Evolutionary conservation across 306 rosid species (phyloP), one percentile per base, ranked within the genome.

Genomic region (Cyclanthera cordifolia): DNA sequence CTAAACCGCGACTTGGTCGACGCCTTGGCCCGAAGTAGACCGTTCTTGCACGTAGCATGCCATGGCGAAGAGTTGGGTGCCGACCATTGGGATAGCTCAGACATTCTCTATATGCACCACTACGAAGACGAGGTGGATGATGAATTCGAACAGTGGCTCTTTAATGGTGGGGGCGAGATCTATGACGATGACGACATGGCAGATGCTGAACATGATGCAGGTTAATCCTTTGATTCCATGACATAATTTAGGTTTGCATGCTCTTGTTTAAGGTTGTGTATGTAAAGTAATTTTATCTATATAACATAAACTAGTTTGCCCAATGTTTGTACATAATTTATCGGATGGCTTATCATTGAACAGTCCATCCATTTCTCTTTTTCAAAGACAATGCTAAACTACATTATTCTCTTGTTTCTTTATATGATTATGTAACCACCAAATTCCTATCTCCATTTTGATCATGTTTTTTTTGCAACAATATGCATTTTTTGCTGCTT

Each of bases 21-120:
- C 74, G 98, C 96, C 71, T 79, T 93, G 63, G 85, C 92, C 49
- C 79, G 82, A 78, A 89, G 79, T 75, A 80, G 91, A 75, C 96
- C 96, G 0, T 83, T 89, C 82, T 79, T 93, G 89, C 90, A 79
- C 17, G 95, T 93, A 71, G 88, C 85, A 25, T 79, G 88, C 84
- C 86, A 47, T 52, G 98, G 98, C 1, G 96, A 90, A 80, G 95
- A 93, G 77, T 84, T 93, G 17, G 95, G 94, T 60, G 78, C 85
- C 17, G 80, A 85, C 60, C 87, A 85, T 9, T 88, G 85, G 80
- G 86, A 82, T 69, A 80, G 63, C 53, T 72, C 91, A 1, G 88
- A 86, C 64, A 67, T 77, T 70, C 69, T 83, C 30, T 71, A 82
- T 54, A 73, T 80, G 67, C 90, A 77, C 19, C 90, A 90, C 67